Base-by-base conservation (phyloP, 2,329 filamentous ascomycete genomes). In the Chalaropsis ovoidea region DNA sequence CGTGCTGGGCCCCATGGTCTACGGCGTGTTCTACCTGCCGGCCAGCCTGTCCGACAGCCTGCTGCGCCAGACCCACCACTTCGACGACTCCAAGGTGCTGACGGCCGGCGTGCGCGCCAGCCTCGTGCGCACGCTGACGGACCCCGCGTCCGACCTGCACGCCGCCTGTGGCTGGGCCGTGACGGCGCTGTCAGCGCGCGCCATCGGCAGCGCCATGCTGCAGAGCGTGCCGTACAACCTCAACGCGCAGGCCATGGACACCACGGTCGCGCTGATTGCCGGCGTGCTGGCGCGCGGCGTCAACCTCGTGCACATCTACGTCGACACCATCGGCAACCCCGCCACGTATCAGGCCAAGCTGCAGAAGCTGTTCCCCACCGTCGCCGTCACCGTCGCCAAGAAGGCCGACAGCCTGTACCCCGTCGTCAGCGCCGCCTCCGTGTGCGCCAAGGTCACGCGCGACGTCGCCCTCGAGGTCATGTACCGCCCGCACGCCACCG, bases 321-420 rank as follows among this genome's bases (percentile, higher is more conserved):
- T 99, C 73, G 93, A 99, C 76, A 97, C 93, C 1, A 88, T 97
- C 72, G 93, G 93, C 42, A 87, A 82, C 65, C 92, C 93, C 1
- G 85, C 82, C 19, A 78, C 85, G 3, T 96, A 97, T 78, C 92
- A 97, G 79, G 85, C 83, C 72, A 90, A 87, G 72, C 79, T 99
- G 64, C 88, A 93, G 76, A 81, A 85, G 68, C 80, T 95, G 63
- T 97, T 97, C 74, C 93, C 94, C 1, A 86, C 85, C 0, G 77
- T 85, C 49, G 82, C 81, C 68, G 83, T 93, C 71, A 90, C 86
- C 1, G 89, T 93, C 43, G 87, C 88, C 35, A 92, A 92, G 73
- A 97, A 97, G 78, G 93, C 94, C 2, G 93, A 99, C 74, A 90
- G 88, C 68, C 74, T 97, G 61, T 97, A 93, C 74, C 91, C 94